Percentiles rank a stretch among this genome's conserved stretches.
These are phyloP conservation scores for Symbiodinium pilosum DNA, from an alignment of 73 alveolate species.

Conservation along the genomic window DNA sequence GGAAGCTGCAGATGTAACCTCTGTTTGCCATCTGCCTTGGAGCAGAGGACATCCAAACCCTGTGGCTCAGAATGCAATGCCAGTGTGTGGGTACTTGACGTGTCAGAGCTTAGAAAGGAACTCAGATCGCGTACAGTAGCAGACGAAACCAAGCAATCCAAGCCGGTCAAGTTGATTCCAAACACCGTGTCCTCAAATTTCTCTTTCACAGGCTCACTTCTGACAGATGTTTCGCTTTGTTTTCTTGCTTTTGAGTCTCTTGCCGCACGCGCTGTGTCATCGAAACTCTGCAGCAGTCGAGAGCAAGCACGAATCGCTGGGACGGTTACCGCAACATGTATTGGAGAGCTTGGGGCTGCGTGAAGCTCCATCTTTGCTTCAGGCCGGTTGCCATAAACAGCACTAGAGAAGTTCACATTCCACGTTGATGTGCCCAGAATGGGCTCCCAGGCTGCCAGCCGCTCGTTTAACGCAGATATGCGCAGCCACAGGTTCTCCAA, in stretches of 20 bases:
- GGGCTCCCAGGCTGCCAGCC: slow-evolving; percentile 75
- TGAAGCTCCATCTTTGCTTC: slow-evolving; percentile 33
- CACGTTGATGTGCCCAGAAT: slow-evolving; percentile 40
- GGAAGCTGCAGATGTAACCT: slow-evolving; percentile 35
- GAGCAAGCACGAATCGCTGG: slow-evolving; percentile 72
- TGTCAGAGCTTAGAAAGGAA: neutral
- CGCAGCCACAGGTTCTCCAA: slow-evolving; percentile 25
- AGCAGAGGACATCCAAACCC: slow-evolving; percentile 11
- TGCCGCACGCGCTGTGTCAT: neutral
- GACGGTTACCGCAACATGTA: slow-evolving; percentile 45
- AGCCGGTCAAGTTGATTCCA: slow-evolving; percentile 57
- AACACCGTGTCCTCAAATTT: slow-evolving; percentile 48
- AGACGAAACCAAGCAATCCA: slow-evolving; percentile 6
- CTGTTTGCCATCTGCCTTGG: neutral
- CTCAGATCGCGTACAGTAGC: neutral
- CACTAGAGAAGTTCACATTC: slow-evolving; percentile 49
- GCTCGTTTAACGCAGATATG: slow-evolving; percentile 43
- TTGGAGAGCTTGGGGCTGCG: slow-evolving; percentile 40
- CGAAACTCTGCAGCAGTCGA: slow-evolving; percentile 26
- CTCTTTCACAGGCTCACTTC: neutral
- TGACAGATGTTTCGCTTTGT: neutral
- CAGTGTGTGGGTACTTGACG: neutral
- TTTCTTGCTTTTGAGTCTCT: neutral
- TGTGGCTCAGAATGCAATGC: slow-evolving; percentile 1
- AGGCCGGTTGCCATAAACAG: neutral